Percentiles rank a stretch among this genome's conserved stretches.
Conservation (phyloP, 345 rosid genomes). For the Rhodamnia argentea region DNA sequence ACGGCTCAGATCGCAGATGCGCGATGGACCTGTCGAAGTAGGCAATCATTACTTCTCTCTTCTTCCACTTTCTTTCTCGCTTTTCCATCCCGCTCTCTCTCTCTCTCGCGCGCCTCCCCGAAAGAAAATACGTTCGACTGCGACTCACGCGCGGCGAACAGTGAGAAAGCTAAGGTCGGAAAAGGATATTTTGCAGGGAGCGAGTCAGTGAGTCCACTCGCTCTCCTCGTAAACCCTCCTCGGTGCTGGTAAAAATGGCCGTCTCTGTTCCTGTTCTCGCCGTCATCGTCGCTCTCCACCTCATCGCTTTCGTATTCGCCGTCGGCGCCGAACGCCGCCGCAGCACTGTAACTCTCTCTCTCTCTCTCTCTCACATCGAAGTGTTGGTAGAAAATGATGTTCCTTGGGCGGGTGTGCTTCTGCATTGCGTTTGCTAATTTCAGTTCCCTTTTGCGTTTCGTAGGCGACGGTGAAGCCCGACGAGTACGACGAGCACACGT, state of each 20-base stretch:
- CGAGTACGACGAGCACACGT: conserved; percentile 66
- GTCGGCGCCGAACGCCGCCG: conserved; percentile 97
- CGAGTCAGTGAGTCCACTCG: not conserved
- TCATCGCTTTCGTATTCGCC: conserved; percentile 88
- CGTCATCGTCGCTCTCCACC: conserved; percentile 52
- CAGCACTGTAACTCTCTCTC: conserved; percentile 42
- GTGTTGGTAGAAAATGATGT: not conserved
- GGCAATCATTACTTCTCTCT: not conserved
- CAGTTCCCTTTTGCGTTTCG: not conserved
- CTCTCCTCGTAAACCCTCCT: not conserved
- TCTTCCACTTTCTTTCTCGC: not conserved
- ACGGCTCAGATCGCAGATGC: not conserved
- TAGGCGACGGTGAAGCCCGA: conserved; percentile 62
- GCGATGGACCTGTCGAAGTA: not conserved
- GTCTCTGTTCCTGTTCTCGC: conserved; percentile 53
- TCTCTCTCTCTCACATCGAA: not conserved
- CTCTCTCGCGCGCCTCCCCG: not conserved
- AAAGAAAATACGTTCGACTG: not conserved
- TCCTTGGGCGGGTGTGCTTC: not conserved
- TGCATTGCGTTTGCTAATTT: not conserved
- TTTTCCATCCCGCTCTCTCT: not conserved
- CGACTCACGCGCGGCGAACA: not conserved
- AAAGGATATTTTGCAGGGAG: not conserved
- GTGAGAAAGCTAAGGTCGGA: not conserved
- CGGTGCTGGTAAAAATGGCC: conserved; percentile 31